These are phyloP conservation scores for Solanum pennellii DNA, from an alignment of 257 asterid genomes.

Conservation along the genomic window DNA sequence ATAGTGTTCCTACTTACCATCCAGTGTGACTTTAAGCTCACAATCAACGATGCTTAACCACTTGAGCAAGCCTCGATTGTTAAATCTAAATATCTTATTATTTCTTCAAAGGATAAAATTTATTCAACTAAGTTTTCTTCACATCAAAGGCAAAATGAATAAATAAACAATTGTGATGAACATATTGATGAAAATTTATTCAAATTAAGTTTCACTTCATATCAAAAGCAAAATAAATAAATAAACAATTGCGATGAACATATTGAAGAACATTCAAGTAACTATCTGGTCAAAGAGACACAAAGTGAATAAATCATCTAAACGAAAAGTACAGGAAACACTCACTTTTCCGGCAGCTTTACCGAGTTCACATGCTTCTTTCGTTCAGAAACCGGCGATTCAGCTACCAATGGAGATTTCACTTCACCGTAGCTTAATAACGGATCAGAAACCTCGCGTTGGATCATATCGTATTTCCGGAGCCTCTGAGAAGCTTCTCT, in stretches of 20 bases:
- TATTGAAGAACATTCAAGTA: neutral
- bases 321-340: neutral
- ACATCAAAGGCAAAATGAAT: neutral
- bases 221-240: neutral
- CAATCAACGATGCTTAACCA: rapidly evolving
- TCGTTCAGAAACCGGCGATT: neutral
- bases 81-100: neutral
- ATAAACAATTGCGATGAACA: neutral
- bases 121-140: neutral
- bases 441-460: neutral
- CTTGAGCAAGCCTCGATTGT: neutral
- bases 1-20: too few relatives aligned
- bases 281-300: neutral
- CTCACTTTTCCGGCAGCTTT: constrained; percentile 71
- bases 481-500: constrained; percentile 54
- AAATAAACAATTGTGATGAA: neutral
- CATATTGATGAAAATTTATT: neutral
- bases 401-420: neutral
- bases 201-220: neutral
- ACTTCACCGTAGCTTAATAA: neutral
- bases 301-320: neutral
- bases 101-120: neutral
- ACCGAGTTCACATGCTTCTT: constrained; percentile 5
- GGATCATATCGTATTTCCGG: constrained; percentile 12
- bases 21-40: neutral